Conservation (phyloP, 805 yeast genomes). For the Lipomyces sp. region DNA sequence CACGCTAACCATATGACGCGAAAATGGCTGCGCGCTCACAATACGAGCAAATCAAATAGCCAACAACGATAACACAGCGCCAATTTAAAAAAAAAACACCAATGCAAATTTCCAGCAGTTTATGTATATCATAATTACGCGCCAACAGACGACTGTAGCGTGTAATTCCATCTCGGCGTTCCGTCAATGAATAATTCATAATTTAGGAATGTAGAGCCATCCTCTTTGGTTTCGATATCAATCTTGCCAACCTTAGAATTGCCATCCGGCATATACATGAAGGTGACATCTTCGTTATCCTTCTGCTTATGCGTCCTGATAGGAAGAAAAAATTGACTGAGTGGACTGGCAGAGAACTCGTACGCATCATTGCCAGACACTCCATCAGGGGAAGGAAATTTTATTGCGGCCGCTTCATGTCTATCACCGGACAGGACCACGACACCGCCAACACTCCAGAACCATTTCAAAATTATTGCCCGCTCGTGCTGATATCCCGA, state of each 20-base stretch:
- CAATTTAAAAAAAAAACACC: neutral
- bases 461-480: constrained; percentile 18
- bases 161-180: constrained; percentile 24
- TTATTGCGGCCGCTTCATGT: constrained; percentile 41
- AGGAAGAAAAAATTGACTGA: constrained; percentile 39
- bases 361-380: constrained; percentile 26
- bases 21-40: neutral
- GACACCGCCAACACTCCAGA: constrained; percentile 33
- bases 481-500: constrained; percentile 39
- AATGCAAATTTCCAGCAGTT: constrained; percentile 1
- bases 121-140: neutral
- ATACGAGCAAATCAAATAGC: neutral
- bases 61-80: neutral
- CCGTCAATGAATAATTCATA: constrained; percentile 32
- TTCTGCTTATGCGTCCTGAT: constrained; percentile 30
- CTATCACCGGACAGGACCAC: constrained; percentile 39
- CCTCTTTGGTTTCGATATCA: constrained; percentile 20
- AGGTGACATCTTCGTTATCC: constrained; percentile 34
- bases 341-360: constrained; percentile 40
- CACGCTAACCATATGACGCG: neutral
- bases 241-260: constrained; percentile 36
- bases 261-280: constrained; percentile 38
- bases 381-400: constrained; percentile 35
- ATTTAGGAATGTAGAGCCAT: constrained; percentile 11
- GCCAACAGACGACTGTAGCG: neutral